Evolutionary conservation across 1,139 yeast genomes (phyloP).

Genomic region (Yamadazyma mexicana): DNA sequence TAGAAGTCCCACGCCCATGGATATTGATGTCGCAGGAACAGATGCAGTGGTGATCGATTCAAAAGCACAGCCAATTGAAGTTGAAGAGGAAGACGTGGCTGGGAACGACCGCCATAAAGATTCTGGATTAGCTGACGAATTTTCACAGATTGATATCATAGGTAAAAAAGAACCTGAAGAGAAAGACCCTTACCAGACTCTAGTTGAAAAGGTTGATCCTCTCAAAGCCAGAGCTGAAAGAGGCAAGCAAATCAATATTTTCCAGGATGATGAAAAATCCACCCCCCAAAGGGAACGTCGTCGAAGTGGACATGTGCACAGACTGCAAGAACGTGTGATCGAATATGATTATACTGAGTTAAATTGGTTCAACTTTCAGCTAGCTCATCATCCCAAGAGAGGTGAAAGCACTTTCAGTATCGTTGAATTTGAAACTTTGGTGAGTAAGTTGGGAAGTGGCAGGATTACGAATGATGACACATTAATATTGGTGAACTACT

Average conservation of each 20-base stretch:
- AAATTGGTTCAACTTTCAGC: slow-evolving; percentile 45
- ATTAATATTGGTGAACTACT: slow-evolving; percentile 25
- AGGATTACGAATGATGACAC: slow-evolving; percentile 12
- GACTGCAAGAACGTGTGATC: slow-evolving; percentile 7
- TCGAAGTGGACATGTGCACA: slow-evolving; percentile 20
- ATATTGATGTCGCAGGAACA: neutral
- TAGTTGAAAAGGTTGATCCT: slow-evolving; percentile 46
- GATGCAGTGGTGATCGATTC: too few species aligned
- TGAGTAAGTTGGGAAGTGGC: slow-evolving; percentile 9
- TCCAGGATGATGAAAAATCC: slow-evolving; percentile 26
- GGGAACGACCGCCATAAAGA: too few species aligned
- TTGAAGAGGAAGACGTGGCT: too few species aligned
- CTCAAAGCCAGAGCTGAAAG: slow-evolving; percentile 34
- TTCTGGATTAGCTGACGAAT: slow-evolving; percentile 22
- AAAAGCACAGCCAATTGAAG: too few species aligned
- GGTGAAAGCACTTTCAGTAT: slow-evolving; percentile 6
- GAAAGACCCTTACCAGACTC: slow-evolving; percentile 27
- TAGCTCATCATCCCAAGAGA: slow-evolving; percentile 25
- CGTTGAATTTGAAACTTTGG: slow-evolving; percentile 17
- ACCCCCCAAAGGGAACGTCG: neutral
- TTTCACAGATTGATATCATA: slow-evolving; percentile 40
- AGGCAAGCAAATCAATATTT: slow-evolving; percentile 38
- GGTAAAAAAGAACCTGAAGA: slow-evolving; percentile 14
- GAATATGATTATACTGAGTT: slow-evolving; percentile 32
- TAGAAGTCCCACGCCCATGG: neutral